These are phyloP conservation scores for Thymus quinquecostatus DNA, from an alignment of 257 asterid species.

Conservation along the genomic window DNA sequence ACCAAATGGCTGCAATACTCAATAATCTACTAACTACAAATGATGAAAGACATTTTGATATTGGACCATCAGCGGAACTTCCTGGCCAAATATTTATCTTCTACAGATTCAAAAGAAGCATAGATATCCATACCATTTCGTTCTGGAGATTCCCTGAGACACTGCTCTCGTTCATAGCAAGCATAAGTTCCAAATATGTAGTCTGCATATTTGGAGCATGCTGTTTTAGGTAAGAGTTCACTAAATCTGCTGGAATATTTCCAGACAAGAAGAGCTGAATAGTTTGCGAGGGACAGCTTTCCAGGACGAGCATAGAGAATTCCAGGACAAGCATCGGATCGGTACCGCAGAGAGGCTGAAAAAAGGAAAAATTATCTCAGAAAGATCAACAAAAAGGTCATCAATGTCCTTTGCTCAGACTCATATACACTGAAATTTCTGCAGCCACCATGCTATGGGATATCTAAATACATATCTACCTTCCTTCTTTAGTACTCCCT, in stretches of 20 bases:
- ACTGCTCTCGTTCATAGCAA: constrained; percentile 83
- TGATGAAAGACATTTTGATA: not conserved
- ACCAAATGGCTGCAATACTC: constrained; percentile 24
- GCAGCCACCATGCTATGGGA: constrained; percentile 26
- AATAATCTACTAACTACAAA: constrained; percentile 5
- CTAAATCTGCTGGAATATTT: constrained; percentile 93
- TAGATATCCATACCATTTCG: constrained; percentile 79
- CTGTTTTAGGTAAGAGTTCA: constrained; percentile 88
- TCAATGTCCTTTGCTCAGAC: constrained; percentile 9
- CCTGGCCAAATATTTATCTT: constrained; percentile 1
- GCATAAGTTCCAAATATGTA: constrained; percentile 91
- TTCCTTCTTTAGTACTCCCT: not conserved
- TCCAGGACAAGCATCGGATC: constrained; percentile 98
- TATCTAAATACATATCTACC: not conserved
- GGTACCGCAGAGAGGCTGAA: constrained; percentile 89
- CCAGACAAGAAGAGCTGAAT: constrained; percentile 96
- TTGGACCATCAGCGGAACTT: constrained; percentile 14
- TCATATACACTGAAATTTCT: constrained; percentile 23
- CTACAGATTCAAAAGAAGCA: constrained; percentile 32
- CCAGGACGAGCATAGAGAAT: constrained; percentile 91
- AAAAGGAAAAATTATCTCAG: constrained; percentile 20
- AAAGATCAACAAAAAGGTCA: constrained; percentile 27
- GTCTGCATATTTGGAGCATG: constrained; percentile 96
- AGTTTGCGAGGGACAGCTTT: constrained; percentile 89
- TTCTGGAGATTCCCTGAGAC: constrained; percentile 92